A percentile compares a stretch with the other conserved stretches of the same genome.
These are phyloP conservation scores for Piromyces finnis DNA, from an alignment of 192 early-diverging fungal species.

Conservation along the genomic window DNA sequence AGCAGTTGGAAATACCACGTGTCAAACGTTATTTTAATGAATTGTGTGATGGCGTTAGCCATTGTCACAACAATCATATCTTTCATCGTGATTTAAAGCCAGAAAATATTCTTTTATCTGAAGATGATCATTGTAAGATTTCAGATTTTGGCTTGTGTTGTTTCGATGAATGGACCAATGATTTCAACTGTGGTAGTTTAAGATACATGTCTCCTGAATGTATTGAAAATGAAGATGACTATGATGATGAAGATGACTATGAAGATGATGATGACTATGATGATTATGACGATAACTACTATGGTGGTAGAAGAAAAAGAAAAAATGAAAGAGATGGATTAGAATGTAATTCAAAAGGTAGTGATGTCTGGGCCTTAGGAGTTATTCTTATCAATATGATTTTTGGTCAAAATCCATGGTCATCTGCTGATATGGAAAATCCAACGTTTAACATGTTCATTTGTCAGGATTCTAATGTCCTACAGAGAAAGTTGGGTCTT, in stretches of 20 bases:
- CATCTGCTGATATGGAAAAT: neutral
- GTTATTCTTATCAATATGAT: neutral
- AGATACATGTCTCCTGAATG: slow-evolving; percentile 75
- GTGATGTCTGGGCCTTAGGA: neutral
- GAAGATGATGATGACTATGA: neutral
- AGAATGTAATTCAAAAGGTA: neutral
- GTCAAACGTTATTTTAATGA: neutral
- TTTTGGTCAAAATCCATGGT: neutral
- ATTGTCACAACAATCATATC: slow-evolving; percentile 57
- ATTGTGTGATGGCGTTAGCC: slow-evolving; percentile 66
- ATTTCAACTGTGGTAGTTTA: slow-evolving; percentile 72
- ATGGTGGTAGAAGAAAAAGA: neutral
- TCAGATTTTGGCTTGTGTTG: slow-evolving; percentile 6
- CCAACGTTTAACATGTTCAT: neutral
- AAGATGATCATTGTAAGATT: neutral
- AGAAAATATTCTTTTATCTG: slow-evolving; percentile 21
- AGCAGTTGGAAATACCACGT: neutral
- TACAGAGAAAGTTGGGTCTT: neutral
- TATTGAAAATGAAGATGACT: neutral
- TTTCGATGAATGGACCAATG: slow-evolving; percentile 43
- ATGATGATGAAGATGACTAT: neutral
- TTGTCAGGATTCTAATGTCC: neutral
- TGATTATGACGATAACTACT: neutral
- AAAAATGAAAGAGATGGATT: neutral
- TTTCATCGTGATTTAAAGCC: slow-evolving; percentile 89